Percentiles rank a stretch among this genome's conserved stretches.
These are phyloP conservation scores for Boletus subcaerulescens DNA, from an alignment of 768 basidiomycete species.

Conservation along the genomic window DNA sequence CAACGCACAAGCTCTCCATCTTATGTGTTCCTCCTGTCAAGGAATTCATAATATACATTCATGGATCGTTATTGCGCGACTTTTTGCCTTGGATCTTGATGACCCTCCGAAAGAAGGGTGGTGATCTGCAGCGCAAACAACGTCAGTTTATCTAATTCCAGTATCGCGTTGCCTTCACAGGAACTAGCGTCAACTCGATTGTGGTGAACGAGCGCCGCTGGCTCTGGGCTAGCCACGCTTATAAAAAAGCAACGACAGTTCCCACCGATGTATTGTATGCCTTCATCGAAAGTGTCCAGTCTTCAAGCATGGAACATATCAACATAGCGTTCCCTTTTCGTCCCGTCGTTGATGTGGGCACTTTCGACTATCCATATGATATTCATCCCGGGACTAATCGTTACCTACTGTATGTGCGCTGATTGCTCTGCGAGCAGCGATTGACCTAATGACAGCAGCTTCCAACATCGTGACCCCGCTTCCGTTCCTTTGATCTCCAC, in stretches of 20 bases:
- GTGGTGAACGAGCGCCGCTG: neutral
- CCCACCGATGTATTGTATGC: neutral
- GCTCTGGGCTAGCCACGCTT: neutral
- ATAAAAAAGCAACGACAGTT: neutral
- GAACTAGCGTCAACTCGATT: neutral
- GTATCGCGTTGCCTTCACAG: neutral
- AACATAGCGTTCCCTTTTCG: neutral
- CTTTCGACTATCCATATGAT: neutral
- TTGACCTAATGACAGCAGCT: neutral
- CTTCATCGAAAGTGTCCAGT: neutral
- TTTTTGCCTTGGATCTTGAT: neutral
- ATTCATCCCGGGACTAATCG: neutral
- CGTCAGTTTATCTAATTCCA: conserved; percentile 2
- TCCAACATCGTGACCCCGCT: neutral
- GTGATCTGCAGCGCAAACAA: neutral
- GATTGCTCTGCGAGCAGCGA: neutral
- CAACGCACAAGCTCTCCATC: neutral
- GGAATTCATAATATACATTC: neutral
- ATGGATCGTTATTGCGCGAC: neutral
- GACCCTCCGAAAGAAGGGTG: too few relatives aligned
- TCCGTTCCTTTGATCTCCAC: neutral
- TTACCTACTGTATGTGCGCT: conserved; percentile 1
- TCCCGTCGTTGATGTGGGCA: neutral
- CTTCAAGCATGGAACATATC: neutral
- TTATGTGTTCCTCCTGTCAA: neutral